phyloP scores from a whole-genome alignment of 2,329 filamentous ascomycete genomes.

The Stagonosporopsis tanaceti region DNA sequence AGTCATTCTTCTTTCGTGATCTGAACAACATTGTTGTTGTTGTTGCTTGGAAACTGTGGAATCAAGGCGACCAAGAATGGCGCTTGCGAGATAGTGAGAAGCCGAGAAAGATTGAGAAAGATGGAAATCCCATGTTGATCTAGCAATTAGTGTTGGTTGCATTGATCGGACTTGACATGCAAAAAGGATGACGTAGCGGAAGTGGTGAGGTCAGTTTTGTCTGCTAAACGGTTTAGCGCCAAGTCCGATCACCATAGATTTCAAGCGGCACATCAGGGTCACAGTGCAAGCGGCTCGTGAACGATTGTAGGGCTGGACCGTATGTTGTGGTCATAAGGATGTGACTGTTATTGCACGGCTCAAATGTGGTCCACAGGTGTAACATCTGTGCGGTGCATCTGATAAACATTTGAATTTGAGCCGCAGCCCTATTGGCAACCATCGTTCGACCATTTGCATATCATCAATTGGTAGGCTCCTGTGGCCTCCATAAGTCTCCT shows the following conservation, averaged over 20 bases:
- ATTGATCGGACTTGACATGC: not conserved
- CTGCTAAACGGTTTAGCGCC: constrained; percentile 9
- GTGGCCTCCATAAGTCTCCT: not conserved
- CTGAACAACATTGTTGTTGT: constrained; percentile 1
- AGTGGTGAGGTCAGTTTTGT: constrained; percentile 15
- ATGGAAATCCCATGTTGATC: constrained; percentile 7
- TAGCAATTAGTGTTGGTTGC: not conserved
- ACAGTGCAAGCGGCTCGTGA: not conserved
- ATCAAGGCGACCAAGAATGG: not conserved
- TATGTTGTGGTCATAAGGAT: not conserved
- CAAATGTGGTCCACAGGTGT: not conserved
- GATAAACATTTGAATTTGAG: not conserved
- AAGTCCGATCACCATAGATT: constrained; percentile 4
- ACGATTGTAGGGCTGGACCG: not conserved
- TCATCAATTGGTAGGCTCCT: not conserved
- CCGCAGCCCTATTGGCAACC: not conserved
- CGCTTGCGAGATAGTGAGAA: not conserved
- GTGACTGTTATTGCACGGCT: not conserved
- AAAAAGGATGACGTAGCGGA: constrained; percentile 13
- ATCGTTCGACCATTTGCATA: not conserved
- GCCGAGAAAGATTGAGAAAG: not conserved
- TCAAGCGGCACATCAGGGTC: not conserved
- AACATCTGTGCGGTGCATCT: not conserved
- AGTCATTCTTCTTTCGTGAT: constrained; percentile 11
- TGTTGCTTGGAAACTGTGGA: not conserved